A percentile compares a stretch with the other conserved stretches of the same genome.
Conservation (phyloP, 106 monocot species). For the Phalaenopsis equestris region DNA sequence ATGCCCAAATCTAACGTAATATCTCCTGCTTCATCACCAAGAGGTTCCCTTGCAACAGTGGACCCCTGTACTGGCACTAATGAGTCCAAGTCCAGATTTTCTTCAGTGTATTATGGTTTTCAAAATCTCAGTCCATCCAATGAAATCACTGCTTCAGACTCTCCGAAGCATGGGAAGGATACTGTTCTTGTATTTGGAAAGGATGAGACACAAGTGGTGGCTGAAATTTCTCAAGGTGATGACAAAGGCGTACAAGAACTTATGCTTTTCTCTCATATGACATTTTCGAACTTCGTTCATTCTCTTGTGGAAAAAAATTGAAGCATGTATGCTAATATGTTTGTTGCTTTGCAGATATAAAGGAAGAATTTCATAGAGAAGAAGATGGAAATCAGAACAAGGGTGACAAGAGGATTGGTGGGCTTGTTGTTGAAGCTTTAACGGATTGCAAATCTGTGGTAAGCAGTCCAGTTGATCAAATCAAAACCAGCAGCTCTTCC, state of each 20-base stretch:
- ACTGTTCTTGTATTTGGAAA: not conserved
- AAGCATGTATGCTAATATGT: not conserved
- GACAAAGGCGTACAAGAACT: slow-evolving; percentile 5
- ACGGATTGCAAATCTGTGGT: slow-evolving; percentile 6
- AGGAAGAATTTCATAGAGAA: slow-evolving; percentile 12
- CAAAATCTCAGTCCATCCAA: not conserved
- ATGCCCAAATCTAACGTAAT: slow-evolving; percentile 29
- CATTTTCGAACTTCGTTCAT: not conserved
- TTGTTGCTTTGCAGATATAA: slow-evolving; percentile 12
- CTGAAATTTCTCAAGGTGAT: not conserved
- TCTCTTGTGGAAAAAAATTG: not conserved
- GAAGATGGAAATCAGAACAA: slow-evolving; percentile 6
- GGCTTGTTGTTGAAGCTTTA: not conserved
- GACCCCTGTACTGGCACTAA: not conserved
- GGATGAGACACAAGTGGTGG: not conserved
- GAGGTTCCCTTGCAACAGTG: not conserved
- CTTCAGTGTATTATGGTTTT: not conserved
- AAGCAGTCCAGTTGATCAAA: slow-evolving; percentile 9
- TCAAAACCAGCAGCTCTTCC: slow-evolving; percentile 8
- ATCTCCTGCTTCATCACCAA: slow-evolving; percentile 1
- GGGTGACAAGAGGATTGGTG: slow-evolving; percentile 5
- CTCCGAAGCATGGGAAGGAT: not conserved
- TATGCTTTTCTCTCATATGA: not conserved
- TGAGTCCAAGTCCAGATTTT: not conserved
- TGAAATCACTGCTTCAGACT: not conserved